A percentile compares a stretch with the other conserved stretches of the same genome.
These are phyloP conservation scores for Mucor mucedo DNA, from an alignment of 371 early-diverging fungal species.

Conservation along the genomic window DNA sequence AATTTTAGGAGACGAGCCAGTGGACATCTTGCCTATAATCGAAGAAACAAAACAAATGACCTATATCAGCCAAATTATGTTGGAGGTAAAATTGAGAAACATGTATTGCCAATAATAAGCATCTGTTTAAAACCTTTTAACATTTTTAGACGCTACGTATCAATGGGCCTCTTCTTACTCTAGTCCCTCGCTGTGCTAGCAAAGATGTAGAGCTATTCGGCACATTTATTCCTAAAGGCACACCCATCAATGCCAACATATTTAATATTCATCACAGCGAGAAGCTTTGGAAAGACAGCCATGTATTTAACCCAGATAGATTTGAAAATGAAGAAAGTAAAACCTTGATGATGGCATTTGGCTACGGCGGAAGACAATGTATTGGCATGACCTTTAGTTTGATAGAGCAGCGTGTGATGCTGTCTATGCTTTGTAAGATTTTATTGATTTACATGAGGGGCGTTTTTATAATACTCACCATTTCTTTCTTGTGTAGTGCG, in stretches of 20 bases:
- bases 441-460: not conserved
- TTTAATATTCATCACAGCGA: constrained; percentile 39
- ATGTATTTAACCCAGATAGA: constrained; percentile 23
- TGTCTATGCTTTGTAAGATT: constrained; percentile 33
- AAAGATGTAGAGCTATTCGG: constrained; percentile 32
- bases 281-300: constrained; percentile 21
- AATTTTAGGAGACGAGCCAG: constrained; percentile 29
- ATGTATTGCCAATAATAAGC: not conserved
- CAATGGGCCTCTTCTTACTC: constrained; percentile 7
- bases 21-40: constrained; percentile 27
- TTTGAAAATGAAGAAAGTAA: constrained; percentile 10
- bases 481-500: constrained; percentile 15
- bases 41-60: constrained; percentile 18
- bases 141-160: constrained; percentile 21
- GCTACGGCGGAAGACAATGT: constrained; percentile 38
- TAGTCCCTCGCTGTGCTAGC: constrained; percentile 21
- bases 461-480: not conserved
- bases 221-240: constrained; percentile 50
- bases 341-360: constrained; percentile 6
- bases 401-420: constrained; percentile 30
- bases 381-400: constrained; percentile 36
- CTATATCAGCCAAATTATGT: not conserved
- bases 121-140: too few species aligned
- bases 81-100: not conserved
- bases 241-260: constrained; percentile 36